These are phyloP conservation scores for Arthrobotrys megalospora DNA, from an alignment of 2,329 filamentous ascomycete genomes.

Conservation along the genomic window DNA sequence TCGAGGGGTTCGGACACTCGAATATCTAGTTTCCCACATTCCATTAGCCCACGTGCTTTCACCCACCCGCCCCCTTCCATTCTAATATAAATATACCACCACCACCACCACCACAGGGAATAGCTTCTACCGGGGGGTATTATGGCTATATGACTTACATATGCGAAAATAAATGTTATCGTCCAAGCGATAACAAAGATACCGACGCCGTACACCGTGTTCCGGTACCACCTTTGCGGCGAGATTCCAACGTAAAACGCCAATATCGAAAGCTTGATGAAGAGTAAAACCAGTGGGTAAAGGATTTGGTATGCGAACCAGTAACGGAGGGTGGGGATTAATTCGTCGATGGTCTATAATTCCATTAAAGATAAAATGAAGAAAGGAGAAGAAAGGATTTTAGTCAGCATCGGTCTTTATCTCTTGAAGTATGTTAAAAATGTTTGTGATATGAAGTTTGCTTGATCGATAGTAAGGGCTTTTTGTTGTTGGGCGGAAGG, in stretches of 20 bases:
- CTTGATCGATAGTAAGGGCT: background rate
- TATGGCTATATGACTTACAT: constrained; percentile 62
- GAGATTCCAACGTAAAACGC: constrained; percentile 69
- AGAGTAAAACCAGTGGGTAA: constrained; percentile 66
- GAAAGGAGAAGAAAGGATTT: background rate
- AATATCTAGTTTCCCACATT: constrained; percentile 63
- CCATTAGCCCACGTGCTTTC: constrained; percentile 12
- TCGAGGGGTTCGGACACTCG: constrained; percentile 63
- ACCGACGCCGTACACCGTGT: constrained; percentile 66
- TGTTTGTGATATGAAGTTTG: background rate
- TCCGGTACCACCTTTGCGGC: constrained; percentile 63
- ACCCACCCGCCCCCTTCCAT: background rate
- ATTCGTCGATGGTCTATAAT: constrained; percentile 42
- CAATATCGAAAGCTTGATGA: constrained; percentile 68
- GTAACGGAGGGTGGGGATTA: constrained; percentile 65
- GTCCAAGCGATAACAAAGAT: constrained; percentile 65
- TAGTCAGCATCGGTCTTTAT: background rate
- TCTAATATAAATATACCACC: too few relatives aligned
- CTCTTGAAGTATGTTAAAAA: background rate
- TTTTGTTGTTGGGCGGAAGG: constrained; percentile 22
- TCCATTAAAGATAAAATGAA: background rate
- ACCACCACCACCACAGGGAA: background rate
- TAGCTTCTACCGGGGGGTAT: background rate
- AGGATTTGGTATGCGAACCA: constrained; percentile 68
- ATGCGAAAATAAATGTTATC: constrained; percentile 65